Evolutionary conservation across 2,329 filamentous ascomycete genomes (phyloP), one percentile per base, ranked within the genome.

Genomic region (Polytolypa hystricis): DNA sequence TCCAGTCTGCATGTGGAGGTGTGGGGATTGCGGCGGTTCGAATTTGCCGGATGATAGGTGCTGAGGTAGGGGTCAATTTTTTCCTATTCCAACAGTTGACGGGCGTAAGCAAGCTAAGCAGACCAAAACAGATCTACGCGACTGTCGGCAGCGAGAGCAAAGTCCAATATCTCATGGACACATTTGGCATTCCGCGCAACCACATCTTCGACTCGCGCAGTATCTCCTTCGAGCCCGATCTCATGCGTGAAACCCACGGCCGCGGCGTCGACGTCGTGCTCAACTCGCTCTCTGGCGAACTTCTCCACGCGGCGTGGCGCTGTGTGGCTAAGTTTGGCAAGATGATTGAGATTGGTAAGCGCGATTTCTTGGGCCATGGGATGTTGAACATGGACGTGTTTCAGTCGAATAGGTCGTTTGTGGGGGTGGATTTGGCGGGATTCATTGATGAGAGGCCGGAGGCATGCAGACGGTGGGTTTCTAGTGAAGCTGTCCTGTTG

Each of bases 231-330:
- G n/a, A 41, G 0, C 6, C 8, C 1, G 43, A 36, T 15, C 6
- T 57, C 2, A 37, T 50, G 29, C 19, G 27, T 0, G 45, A 38
- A 8, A 56, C 53, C 1, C 12, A 38, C 2, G 45, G 47, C 1
- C 37, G 27, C 1, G 53, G 52, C 5, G 48, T 52, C 4, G 49
- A 57, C 27, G 9, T 55, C 2, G 48, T 52, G 3, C 40, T 57
- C 2, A 56, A 54, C 29, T 53, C 52, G 1, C 37, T 56, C 1
- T 44, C 50, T 2, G 54, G 52, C 2, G 49, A 55, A 3, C 33
- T 55, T 2, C 35, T 56, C 1, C 45, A 51, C 14, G 45, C 47
- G 1, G 47, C 48, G 0, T 56, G 52, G 52, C 36, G 46, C n/a
- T 51, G 47, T 31, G 43, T 53, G 4, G 52, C 51, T 0, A 35